Base-by-base conservation (phyloP, 164 flowering plant species). In the Amborella trichopoda region DNA sequence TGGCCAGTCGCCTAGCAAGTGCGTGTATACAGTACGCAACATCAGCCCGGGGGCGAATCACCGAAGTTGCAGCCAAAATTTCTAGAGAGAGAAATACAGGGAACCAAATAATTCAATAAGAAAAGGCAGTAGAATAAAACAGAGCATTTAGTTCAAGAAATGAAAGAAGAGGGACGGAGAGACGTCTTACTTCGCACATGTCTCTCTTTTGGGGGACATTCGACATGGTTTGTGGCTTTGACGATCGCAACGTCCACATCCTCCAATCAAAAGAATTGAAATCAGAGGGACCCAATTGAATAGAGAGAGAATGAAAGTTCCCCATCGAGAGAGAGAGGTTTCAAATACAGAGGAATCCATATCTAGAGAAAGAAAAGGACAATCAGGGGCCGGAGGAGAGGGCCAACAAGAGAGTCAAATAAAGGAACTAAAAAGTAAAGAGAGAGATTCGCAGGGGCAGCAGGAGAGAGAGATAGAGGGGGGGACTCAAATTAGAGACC, bases 181-280 rank as follows among this genome's bases (percentile, higher is more conserved):
- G 42, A 16, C 12, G 46, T 16, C 25, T 68, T 32, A 91, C 99
- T 87, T 61, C 88, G 62, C 34, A 91, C 77, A 54, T 91, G 95
- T 41, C 99, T 64, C 48, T 87, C 99, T 61, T 91, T 91, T 40
- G 99, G 99, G 8, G 96, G 94, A 28, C 81, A 71, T 66, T 81
- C 96, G 44, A 84, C 96, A 59, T 91, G 99, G 68, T 86, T 91
- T 20, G 98, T 83, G 10, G 98, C 98, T 68, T 91, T 91, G 40
- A 86, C 93, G 54, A 91, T 77, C 56, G 99, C 99, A 44, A 91
- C 85, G 66, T 91, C 99, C 61, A 91, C 70, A 48, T 91, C 99
- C 99, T 91, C 22, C 4, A 26, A 46, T 4, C 26, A 6, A 46
- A 24, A 53, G 2, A 38, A 18, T 16, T 16, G 5, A 38, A 38